phyloP scores from a whole-genome alignment of 371 early-diverging fungal species.

The Mortierella sp. region DNA sequence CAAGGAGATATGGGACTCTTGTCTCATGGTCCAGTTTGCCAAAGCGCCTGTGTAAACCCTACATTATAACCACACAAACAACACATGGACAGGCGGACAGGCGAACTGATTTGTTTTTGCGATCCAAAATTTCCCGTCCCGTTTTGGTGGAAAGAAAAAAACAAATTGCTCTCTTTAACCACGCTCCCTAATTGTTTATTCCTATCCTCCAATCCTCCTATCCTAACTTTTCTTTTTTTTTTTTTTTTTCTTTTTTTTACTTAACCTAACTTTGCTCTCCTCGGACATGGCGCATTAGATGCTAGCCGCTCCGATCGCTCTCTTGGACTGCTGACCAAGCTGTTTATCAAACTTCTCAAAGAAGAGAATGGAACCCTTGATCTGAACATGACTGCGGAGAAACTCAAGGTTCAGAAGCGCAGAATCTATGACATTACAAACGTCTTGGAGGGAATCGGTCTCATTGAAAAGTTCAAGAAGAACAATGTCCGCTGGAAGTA shows the following conservation, averaged over 20 bases:
- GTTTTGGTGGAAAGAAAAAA: constrained; percentile 14
- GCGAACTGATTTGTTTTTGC: not conserved
- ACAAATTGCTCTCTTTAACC: constrained; percentile 14
- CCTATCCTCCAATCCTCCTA: constrained; percentile 22
- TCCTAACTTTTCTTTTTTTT: constrained; percentile 20
- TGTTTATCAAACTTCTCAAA: constrained; percentile 76
- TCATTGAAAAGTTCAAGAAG: constrained; percentile 81
- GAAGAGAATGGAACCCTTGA: constrained; percentile 77
- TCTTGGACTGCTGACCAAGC: constrained; percentile 81
- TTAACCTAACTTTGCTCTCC: not conserved
- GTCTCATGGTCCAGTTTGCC: not conserved
- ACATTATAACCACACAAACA: constrained; percentile 1
- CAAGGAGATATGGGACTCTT: not conserved
- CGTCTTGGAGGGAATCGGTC: constrained; percentile 84
- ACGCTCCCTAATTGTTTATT: constrained; percentile 15
- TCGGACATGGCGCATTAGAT: constrained; percentile 12
- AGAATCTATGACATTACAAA: constrained; percentile 92
- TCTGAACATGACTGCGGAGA: constrained; percentile 77
- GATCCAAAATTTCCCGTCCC: constrained; percentile 43
- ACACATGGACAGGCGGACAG: constrained; percentile 2
- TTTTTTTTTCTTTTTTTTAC: constrained; percentile 5
- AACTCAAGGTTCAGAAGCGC: constrained; percentile 84
- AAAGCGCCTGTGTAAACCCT: not conserved
- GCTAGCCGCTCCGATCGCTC: constrained; percentile 64
- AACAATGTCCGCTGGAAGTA: constrained; percentile 89